Conservation (phyloP, 2,329 filamentous ascomycete species). For the Fusarium nematophilum region DNA sequence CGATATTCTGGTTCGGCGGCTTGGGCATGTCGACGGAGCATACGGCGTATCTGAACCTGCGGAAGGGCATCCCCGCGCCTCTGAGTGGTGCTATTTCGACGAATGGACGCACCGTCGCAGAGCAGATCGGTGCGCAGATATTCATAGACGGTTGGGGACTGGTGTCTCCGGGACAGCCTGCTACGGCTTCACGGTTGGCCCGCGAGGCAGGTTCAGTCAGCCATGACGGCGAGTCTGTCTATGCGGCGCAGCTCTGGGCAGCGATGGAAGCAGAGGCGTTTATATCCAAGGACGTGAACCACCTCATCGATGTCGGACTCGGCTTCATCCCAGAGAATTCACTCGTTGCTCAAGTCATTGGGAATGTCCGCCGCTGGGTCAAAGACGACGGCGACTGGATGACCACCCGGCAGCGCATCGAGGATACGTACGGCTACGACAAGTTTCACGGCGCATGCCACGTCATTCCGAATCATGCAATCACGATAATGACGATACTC, state of each 20-base stretch:
- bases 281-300: conserved; percentile 45
- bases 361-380: conserved; percentile 43
- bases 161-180: conserved; percentile 46
- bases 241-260: conserved; percentile 53
- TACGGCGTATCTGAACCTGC: conserved; percentile 11
- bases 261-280: conserved; percentile 55
- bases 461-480: conserved; percentile 6
- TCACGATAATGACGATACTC: conserved; percentile 7
- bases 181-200: too few species aligned
- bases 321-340: conserved; percentile 44
- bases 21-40: conserved; percentile 18
- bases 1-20: conserved; percentile 15
- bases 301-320: conserved; percentile 48
- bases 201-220: conserved; percentile 50
- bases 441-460: conserved; percentile 40
- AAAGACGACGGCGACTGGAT: conserved; percentile 46
- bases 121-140: conserved; percentile 47
- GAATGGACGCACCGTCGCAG: conserved; percentile 3
- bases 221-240: conserved; percentile 52
- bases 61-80: conserved; percentile 9
- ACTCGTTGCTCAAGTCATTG: conserved; percentile 42
- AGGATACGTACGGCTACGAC: conserved; percentile 45
- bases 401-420: conserved; percentile 49
- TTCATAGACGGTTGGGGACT: conserved; percentile 54
- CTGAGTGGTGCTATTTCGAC: conserved; percentile 4